Conservation (phyloP, 768 basidiomycete species). For the Macrolepiota dolichaula region DNA sequence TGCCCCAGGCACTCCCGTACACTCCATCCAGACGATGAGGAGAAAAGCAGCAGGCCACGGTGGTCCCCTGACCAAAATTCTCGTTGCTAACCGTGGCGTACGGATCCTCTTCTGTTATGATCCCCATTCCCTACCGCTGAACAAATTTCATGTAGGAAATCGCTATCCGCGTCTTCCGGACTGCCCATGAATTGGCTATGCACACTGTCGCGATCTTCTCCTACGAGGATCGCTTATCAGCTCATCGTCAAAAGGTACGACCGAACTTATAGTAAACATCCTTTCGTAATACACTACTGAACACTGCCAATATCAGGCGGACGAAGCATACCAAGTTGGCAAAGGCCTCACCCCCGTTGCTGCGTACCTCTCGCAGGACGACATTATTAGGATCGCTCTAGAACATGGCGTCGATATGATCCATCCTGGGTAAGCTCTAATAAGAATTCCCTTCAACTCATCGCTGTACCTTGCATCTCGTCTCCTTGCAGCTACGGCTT, state of each 20-base stretch:
- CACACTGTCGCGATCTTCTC: constrained; percentile 99
- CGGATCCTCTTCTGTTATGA: constrained; percentile 22
- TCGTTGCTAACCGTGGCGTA: constrained; percentile 91
- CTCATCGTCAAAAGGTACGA: constrained; percentile 92
- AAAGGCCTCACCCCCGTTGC: constrained; percentile 94
- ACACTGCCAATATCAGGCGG: constrained; percentile 57
- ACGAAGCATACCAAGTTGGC: constrained; percentile 98
- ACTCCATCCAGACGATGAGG: constrained; percentile 88
- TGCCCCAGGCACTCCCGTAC: constrained; percentile 80
- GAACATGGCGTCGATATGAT: constrained; percentile 99
- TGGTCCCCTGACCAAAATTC: constrained; percentile 86
- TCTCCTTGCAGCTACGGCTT: constrained; percentile 80
- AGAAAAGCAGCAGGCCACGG: constrained; percentile 88
- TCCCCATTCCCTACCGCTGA: constrained; percentile 12
- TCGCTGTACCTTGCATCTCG: not conserved
- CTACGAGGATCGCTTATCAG: constrained; percentile 92
- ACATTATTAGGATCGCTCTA: constrained; percentile 93
- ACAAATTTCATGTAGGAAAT: constrained; percentile 73
- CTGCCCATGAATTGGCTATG: constrained; percentile 98
- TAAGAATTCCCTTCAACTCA: not conserved
- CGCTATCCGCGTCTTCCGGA: constrained; percentile 97
- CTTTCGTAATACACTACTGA: constrained; percentile 22
- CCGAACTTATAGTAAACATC: constrained; percentile 10
- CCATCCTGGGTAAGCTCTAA: constrained; percentile 80
- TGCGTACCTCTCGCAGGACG: constrained; percentile 96